Evolutionary conservation across 768 basidiomycete species (phyloP).

Genomic region (Mycena alexandri): DNA sequence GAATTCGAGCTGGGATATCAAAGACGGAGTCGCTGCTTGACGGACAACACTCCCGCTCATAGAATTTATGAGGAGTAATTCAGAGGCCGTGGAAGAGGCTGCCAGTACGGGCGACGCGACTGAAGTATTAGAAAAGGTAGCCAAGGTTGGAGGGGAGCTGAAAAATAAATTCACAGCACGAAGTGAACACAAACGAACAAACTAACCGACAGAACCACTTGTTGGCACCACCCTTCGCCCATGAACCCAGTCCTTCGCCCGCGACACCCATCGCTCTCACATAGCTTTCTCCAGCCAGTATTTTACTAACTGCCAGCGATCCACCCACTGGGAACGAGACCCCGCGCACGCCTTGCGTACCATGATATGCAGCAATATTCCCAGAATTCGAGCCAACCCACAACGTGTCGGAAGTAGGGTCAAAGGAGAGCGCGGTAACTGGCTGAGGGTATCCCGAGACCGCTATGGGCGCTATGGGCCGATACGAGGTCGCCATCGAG

Average conservation of each 20-base stretch:
- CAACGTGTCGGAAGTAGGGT: slow-evolving; percentile 90
- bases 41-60: slow-evolving; percentile 76
- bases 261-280: slow-evolving; percentile 73
- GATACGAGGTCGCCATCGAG: slow-evolving; percentile 47
- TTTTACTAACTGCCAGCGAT: slow-evolving; percentile 75
- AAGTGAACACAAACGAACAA: slow-evolving; percentile 15
- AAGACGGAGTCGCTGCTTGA: slow-evolving; percentile 66
- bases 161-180: slow-evolving; percentile 16
- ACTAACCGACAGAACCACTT: slow-evolving; percentile 84
- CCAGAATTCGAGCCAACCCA: slow-evolving; percentile 88
- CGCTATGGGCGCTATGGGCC: slow-evolving; percentile 50
- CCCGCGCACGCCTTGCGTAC: slow-evolving; percentile 71
- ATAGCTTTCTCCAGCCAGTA: slow-evolving; percentile 83
- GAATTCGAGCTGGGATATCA: slow-evolving; percentile 74
- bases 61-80: slow-evolving; percentile 80
- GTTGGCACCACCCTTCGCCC: slow-evolving; percentile 88
- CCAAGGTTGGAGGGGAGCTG: slow-evolving; percentile 50
- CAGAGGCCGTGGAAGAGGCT: slow-evolving; percentile 68
- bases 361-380: slow-evolving; percentile 75
- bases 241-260: slow-evolving; percentile 79
- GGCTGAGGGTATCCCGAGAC: slow-evolving; percentile 59
- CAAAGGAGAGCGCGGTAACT: slow-evolving; percentile 86
- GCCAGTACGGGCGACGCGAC: slow-evolving; percentile 70
- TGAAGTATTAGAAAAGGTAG: slow-evolving; percentile 62
- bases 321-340: slow-evolving; percentile 83